These are phyloP conservation scores for Telfairia occidentalis DNA, from an alignment of 331 rosid genomes.

Conservation along the genomic window DNA sequence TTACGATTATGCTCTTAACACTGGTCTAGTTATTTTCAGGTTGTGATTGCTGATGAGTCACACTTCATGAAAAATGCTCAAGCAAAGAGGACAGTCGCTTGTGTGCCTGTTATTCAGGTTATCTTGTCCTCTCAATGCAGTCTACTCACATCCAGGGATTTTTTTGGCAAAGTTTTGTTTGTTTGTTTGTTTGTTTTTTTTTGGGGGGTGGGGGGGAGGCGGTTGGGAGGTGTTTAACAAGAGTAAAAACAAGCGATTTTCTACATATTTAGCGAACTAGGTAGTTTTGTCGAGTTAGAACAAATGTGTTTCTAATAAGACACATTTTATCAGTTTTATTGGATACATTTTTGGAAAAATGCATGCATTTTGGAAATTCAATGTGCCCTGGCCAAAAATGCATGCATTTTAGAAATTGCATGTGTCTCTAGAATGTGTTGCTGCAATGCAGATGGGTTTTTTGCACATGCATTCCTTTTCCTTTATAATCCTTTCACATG, in stretches of 20 bases:
- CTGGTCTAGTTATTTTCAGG: slow-evolving; percentile 40
- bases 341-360: neutral
- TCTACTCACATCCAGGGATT: neutral
- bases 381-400: neutral
- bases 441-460: neutral
- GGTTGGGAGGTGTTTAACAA: neutral
- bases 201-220: no score
- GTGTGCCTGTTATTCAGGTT: slow-evolving; percentile 84
- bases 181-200: neutral
- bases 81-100: slow-evolving; percentile 86
- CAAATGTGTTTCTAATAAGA: neutral
- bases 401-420: neutral
- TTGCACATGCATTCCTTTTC: neutral
- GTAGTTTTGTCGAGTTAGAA: neutral
- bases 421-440: neutral
- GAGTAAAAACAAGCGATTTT: neutral
- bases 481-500: neutral
- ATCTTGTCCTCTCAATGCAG: slow-evolving; percentile 17
- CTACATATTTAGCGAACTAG: neutral
- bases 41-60: slow-evolving; percentile 96
- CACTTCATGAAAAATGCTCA: slow-evolving; percentile 88
- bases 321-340: neutral
- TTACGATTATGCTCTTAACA: slow-evolving; percentile 17
- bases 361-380: neutral
- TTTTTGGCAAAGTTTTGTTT: neutral